Evolutionary conservation across 1,284 basidiomycete species (phyloP).

Genomic region (Schizophyllum amplum): DNA sequence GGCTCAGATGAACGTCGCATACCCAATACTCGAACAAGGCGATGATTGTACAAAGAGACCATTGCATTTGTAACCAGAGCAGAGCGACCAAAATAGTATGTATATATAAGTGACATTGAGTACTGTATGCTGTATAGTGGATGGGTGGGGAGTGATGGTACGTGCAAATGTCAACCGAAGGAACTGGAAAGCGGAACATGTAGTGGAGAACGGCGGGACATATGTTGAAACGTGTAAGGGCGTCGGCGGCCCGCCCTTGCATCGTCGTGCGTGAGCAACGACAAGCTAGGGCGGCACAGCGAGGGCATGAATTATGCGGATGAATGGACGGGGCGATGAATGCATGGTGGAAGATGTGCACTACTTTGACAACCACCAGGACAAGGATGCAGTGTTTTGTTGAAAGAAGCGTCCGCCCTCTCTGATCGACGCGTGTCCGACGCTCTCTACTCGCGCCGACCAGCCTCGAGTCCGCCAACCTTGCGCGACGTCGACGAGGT

Average conservation of each 20-base stretch:
- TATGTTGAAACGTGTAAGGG: not conserved
- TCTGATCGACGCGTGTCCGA: conserved; percentile 15
- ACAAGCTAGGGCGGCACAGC: too few species aligned
- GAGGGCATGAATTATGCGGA: not conserved
- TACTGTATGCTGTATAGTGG: conserved; percentile 1
- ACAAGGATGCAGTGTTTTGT: conserved; percentile 15
- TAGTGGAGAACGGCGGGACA: not conserved
- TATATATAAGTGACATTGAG: not conserved
- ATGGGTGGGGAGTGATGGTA: conserved; percentile 21
- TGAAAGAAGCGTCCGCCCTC: conserved; percentile 12
- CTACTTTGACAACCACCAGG: conserved; percentile 29
- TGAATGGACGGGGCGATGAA: conserved; percentile 5
- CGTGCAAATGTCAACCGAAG: conserved; percentile 17
- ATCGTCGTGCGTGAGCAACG: not conserved
- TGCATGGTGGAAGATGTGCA: conserved; percentile 29
- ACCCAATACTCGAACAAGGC: too few species aligned
- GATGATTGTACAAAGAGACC: not conserved
- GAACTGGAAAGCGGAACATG: conserved; percentile 5
- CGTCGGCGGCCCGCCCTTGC: too few species aligned
- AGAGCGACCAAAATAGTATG: not conserved
- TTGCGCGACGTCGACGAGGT: not conserved
- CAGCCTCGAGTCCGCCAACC: conserved; percentile 7
- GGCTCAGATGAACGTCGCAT: too few species aligned
- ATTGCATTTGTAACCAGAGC: not conserved
- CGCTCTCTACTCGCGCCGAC: too few species aligned